A percentile compares a stretch with the other conserved stretches of the same genome.
Evolutionary conservation across 352 stramenopile species (phyloP).

Genomic region (Phytophthora capsici): DNA sequence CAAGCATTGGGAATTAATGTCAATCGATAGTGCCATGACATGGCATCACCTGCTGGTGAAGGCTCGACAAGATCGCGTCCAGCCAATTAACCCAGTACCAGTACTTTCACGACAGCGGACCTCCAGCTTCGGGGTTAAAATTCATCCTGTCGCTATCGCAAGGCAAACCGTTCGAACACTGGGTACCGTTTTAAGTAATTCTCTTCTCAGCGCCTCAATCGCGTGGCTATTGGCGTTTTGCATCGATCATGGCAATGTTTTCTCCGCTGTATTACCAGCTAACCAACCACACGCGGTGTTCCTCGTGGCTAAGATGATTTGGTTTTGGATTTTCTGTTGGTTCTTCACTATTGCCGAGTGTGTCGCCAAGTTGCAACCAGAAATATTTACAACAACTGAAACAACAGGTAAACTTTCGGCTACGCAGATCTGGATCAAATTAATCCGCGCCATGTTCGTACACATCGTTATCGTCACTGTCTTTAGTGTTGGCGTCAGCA

Average conservation of each 20-base stretch:
- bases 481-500: constrained; percentile 10
- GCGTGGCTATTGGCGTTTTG: constrained; percentile 24
- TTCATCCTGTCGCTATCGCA: neutral
- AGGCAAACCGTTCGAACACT: constrained; percentile 21
- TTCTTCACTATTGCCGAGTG: constrained; percentile 24
- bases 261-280: neutral
- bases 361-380: constrained; percentile 23
- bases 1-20: too few species aligned
- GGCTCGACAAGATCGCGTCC: constrained; percentile 13
- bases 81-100: constrained; percentile 1
- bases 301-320: constrained; percentile 25
- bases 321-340: constrained; percentile 33
- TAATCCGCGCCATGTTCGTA: constrained; percentile 21
- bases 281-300: constrained; percentile 23
- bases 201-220: constrained; percentile 20
- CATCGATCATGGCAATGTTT: constrained; percentile 19
- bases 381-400: constrained; percentile 9
- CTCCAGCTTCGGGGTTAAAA: constrained; percentile 9
- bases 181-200: constrained; percentile 31
- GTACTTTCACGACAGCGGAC: neutral
- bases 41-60: constrained; percentile 22
- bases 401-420: constrained; percentile 1
- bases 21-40: neutral
- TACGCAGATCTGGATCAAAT: constrained; percentile 9
- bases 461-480: constrained; percentile 6